These are phyloP conservation scores for Spathaspora arborariae DNA, from an alignment of 805 yeast genomes.

Conservation along the genomic window DNA sequence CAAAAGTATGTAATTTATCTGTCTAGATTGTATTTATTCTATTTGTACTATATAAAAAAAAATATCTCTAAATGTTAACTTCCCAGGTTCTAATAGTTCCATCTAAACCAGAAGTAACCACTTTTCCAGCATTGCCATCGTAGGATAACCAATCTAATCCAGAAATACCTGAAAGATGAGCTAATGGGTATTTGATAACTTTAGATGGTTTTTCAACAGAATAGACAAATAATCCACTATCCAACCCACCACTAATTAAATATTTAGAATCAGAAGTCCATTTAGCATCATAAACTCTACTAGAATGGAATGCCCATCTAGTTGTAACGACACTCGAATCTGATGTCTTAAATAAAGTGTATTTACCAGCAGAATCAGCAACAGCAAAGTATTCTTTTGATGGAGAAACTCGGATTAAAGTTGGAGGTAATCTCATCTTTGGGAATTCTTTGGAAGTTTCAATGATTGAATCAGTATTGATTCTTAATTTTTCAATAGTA, in stretches of 20 bases:
- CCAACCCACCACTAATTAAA: slow-evolving; percentile 78
- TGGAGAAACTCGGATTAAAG: slow-evolving; percentile 66
- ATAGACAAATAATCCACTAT: slow-evolving; percentile 75
- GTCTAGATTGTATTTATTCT: neutral
- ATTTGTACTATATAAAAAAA: neutral
- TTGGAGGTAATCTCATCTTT: slow-evolving; percentile 58
- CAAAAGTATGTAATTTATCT: slow-evolving; percentile 1
- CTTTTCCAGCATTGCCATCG: slow-evolving; percentile 26
- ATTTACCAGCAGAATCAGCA: slow-evolving; percentile 86
- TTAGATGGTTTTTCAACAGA: slow-evolving; percentile 76
- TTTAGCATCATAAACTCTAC: slow-evolving; percentile 68
- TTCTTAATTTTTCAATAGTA: slow-evolving; percentile 24
- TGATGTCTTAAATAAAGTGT: slow-evolving; percentile 58
- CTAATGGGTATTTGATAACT: slow-evolving; percentile 67
- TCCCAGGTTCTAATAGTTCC: slow-evolving; percentile 77
- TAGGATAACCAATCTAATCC: slow-evolving; percentile 66
- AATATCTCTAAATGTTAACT: slow-evolving; percentile 15
- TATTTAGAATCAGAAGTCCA: slow-evolving; percentile 78
- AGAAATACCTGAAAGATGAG: slow-evolving; percentile 86
- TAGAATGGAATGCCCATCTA: slow-evolving; percentile 94
- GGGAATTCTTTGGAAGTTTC: slow-evolving; percentile 47
- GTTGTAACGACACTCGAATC: slow-evolving; percentile 65
- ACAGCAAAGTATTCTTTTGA: slow-evolving; percentile 67
- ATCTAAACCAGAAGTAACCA: slow-evolving; percentile 78
- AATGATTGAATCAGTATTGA: slow-evolving; percentile 18